These are phyloP conservation scores for Anethum foeniculum DNA, from an alignment of 140 eudicot genomes.

Conservation along the genomic window DNA sequence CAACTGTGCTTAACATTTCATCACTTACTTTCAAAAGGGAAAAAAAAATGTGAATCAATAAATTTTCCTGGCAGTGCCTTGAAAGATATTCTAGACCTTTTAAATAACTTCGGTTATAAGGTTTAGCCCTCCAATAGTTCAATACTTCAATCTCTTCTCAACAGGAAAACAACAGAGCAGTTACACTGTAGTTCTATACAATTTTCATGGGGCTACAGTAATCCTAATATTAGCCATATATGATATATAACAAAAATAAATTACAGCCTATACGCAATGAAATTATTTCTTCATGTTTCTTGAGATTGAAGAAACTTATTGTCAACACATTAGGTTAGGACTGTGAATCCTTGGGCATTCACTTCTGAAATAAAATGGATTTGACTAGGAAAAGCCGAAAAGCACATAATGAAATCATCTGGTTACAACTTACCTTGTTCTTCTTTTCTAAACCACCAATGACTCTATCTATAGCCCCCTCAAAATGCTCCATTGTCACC, in stretches of 20 bases:
- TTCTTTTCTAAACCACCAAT: conserved; percentile 96
- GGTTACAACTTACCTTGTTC: conserved; percentile 49
- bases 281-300: background rate
- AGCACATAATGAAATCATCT: background rate
- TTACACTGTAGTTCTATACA: background rate
- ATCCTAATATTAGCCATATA: conserved; percentile 1
- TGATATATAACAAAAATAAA: no score
- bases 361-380: background rate
- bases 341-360: background rate
- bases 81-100: background rate
- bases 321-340: background rate
- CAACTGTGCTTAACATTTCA: background rate
- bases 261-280: background rate
- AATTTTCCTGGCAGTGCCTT: background rate
- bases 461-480: conserved; percentile 83
- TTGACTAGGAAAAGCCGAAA: background rate
- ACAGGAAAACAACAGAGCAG: background rate
- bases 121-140: background rate
- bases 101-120: background rate
- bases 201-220: background rate
- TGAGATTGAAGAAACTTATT: background rate
- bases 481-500: conserved; percentile 79
- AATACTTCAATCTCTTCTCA: background rate
- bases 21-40: background rate
- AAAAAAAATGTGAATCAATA: background rate